Evolutionary conservation across 768 basidiomycete species (phyloP).

Genomic region (Amanita subjunquillea): DNA sequence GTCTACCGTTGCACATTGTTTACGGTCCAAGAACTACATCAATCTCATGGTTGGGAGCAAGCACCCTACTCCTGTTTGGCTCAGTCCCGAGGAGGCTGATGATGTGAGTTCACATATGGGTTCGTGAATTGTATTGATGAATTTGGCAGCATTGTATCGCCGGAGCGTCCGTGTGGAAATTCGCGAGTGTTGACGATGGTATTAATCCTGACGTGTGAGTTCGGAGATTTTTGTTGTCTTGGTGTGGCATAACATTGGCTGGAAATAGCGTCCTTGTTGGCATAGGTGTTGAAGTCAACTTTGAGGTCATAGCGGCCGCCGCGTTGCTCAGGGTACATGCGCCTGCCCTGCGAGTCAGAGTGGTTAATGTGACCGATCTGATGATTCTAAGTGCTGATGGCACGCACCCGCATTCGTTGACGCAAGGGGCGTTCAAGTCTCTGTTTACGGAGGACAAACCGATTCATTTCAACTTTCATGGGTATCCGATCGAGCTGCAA

Average conservation of each 20-base stretch:
- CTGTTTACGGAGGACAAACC: constrained; percentile 65
- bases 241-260: constrained; percentile 8
- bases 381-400: constrained; percentile 70
- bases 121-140: not conserved
- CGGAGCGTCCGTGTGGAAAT: constrained; percentile 81
- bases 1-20: constrained; percentile 74
- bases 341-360: constrained; percentile 71
- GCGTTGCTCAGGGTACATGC: constrained; percentile 60
- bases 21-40: constrained; percentile 77
- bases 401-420: constrained; percentile 68
- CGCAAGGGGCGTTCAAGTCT: constrained; percentile 46
- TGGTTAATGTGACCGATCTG: constrained; percentile 85
- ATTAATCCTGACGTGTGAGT: constrained; percentile 61
- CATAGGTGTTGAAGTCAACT: constrained; percentile 80
- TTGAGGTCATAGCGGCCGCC: constrained; percentile 83
- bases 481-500: constrained; percentile 64
- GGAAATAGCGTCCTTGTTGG: constrained; percentile 68
- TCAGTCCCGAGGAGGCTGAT: constrained; percentile 68
- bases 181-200: constrained; percentile 67
- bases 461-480: constrained; percentile 79
- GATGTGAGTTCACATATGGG: constrained; percentile 23
- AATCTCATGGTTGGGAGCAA: constrained; percentile 89
- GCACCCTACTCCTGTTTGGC: constrained; percentile 71
- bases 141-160: constrained; percentile 64
- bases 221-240: not conserved